Percentiles rank a stretch among this genome's conserved stretches.
Conservation (phyloP, 2,329 filamentous ascomycete species). For the Trichoderma cornu-damae region DNA sequence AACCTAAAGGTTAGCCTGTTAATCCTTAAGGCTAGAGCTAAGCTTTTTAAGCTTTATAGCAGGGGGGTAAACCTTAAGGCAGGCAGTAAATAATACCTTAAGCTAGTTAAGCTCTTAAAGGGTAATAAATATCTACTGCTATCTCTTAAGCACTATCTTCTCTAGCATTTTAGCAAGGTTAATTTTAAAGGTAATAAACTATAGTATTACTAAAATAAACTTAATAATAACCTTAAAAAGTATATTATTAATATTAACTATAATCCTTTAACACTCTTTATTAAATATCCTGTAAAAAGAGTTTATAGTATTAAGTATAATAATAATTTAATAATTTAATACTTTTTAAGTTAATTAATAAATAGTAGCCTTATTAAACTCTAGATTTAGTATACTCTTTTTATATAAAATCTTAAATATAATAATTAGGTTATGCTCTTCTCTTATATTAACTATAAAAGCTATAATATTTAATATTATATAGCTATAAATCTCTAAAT, state of each 20-base stretch:
- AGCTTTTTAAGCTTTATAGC: too few relatives aligned
- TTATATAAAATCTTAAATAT: not conserved
- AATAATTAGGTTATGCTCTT: too few relatives aligned
- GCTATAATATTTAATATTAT: not conserved
- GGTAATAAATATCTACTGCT: not conserved
- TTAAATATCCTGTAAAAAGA: not conserved
- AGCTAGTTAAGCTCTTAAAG: not conserved
- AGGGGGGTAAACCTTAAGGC: too few relatives aligned
- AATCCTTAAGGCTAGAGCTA: not conserved
- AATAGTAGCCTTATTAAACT: not conserved
- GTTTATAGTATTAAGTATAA: not conserved
- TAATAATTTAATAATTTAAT: not conserved
- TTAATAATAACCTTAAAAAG: not conserved
- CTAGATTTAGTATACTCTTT: not conserved
- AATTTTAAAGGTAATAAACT: not conserved
- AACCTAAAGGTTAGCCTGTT: not conserved
- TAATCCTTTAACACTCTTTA: not conserved
- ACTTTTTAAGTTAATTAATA: not conserved
- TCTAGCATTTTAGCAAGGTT: not conserved
- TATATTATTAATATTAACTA: not conserved
- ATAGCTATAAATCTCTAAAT: not conserved
- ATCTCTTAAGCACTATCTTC: accelerated
- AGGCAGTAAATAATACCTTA: not conserved
- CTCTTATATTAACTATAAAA: too few relatives aligned
- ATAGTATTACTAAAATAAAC: not conserved